Conservation (phyloP, 2,329 filamentous ascomycete genomes). For the Cercospora zeae-maydis region DNA sequence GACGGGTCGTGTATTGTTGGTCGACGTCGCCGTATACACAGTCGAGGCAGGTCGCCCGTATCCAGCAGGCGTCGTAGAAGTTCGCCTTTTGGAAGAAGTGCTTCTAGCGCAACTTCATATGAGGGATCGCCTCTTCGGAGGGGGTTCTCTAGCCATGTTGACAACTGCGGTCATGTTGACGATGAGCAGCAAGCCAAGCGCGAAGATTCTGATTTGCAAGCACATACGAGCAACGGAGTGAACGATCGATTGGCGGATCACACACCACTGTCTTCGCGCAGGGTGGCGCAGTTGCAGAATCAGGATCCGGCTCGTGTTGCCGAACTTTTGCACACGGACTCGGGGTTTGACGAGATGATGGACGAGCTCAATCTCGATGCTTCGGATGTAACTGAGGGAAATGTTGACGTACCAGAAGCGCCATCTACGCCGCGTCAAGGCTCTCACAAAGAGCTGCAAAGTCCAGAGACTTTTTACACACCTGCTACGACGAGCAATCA, state of each 20-base stretch:
- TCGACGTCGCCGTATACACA: conserved; percentile 22
- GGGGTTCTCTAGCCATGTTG: neutral
- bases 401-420: neutral
- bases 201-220: neutral
- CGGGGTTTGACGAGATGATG: conserved; percentile 46
- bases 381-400: neutral
- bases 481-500: conserved; percentile 1
- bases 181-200: conserved; percentile 9
- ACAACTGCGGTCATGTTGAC: conserved; percentile 3
- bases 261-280: neutral
- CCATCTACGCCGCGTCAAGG: conserved; percentile 6
- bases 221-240: neutral
- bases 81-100: conserved; percentile 36
- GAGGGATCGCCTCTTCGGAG: conserved; percentile 13
- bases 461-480: conserved; percentile 8
- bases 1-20: conserved; percentile 46
- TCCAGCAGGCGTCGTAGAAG: conserved; percentile 33
- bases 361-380: conserved; percentile 13
- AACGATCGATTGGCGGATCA: neutral
- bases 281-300: neutral
- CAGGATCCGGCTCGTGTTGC: neutral
- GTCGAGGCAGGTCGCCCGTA: conserved; percentile 35
- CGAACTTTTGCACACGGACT: conserved; percentile 36
- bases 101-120: conserved; percentile 31
- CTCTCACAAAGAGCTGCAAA: conserved; percentile 2